These are phyloP conservation scores for Nannizzia gypsea DNA, from an alignment of 2,329 filamentous ascomycete genomes.

Conservation along the genomic window DNA sequence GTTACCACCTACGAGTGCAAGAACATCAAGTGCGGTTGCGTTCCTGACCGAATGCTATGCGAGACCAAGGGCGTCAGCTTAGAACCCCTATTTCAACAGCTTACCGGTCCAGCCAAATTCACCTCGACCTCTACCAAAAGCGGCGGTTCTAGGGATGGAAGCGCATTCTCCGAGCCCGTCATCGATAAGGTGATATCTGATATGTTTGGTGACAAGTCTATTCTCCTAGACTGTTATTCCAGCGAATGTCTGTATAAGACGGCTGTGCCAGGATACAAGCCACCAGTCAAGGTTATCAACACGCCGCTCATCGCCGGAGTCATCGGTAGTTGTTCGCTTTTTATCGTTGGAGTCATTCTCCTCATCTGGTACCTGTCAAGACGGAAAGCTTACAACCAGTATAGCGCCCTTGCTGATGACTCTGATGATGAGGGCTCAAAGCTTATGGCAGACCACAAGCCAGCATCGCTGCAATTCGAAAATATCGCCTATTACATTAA, in stretches of 20 bases:
- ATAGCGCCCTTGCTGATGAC: conserved; percentile 67
- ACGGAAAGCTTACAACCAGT: conserved; percentile 49
- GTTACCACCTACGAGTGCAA: conserved; percentile 75
- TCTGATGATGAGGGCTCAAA: conserved; percentile 78
- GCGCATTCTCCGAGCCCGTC: conserved; percentile 76
- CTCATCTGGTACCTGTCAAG: conserved; percentile 79
- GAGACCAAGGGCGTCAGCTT: conserved; percentile 68
- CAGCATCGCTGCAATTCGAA: conserved; percentile 76
- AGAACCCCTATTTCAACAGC: conserved; percentile 71
- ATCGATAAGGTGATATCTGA: conserved; percentile 84
- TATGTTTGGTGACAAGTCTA: conserved; percentile 86
- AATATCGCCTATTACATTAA: conserved; percentile 79
- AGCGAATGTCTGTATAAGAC: conserved; percentile 92
- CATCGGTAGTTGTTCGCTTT: conserved; percentile 74
- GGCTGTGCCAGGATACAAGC: conserved; percentile 79
- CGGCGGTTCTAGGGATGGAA: conserved; percentile 53
- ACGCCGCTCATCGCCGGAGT: conserved; percentile 90
- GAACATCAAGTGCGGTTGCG: conserved; percentile 73
- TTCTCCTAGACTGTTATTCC: conserved; percentile 66
- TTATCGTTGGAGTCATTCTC: conserved; percentile 77
- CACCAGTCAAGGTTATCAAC: conserved; percentile 88
- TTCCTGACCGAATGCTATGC: conserved; percentile 85
- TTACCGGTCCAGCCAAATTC: conserved; percentile 80
- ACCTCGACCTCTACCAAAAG: conserved; percentile 49
- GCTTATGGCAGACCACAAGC: conserved; percentile 83